A percentile compares a stretch with the other conserved stretches of the same genome.
phyloP scores from a whole-genome alignment of 352 stramenopile species.

The Phytopythium oedochilum region DNA sequence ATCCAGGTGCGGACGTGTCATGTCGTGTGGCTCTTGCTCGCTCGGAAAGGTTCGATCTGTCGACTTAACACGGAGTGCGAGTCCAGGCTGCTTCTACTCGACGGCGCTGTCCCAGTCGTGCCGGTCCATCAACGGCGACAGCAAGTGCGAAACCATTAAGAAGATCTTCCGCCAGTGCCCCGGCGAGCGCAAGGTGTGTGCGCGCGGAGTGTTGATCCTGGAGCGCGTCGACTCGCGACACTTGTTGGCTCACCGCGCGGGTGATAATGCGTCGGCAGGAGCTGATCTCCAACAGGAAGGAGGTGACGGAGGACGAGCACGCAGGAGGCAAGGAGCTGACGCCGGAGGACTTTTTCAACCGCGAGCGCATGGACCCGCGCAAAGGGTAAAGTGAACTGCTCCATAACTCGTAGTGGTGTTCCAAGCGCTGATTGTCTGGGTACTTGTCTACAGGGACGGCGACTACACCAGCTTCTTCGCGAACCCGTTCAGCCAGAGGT shows the following conservation, averaged over 20 bases:
- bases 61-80: background rate
- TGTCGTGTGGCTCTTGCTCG: background rate
- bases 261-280: too few relatives aligned
- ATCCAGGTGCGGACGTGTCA: conserved; percentile 28
- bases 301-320: conserved; percentile 74
- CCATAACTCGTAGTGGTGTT: background rate
- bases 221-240: too few relatives aligned
- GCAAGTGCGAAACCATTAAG: conserved; percentile 81
- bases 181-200: conserved; percentile 42
- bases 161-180: conserved; percentile 86
- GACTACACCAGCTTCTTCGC: conserved; percentile 48
- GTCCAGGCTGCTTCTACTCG: conserved; percentile 71
- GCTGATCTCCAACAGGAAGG: conserved; percentile 73
- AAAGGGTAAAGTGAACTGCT: conserved; percentile 21
- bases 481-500: conserved; percentile 47
- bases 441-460: conserved; percentile 18
- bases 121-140: conserved; percentile 76
- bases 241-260: too few relatives aligned
- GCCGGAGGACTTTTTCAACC: conserved; percentile 63
- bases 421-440: too few relatives aligned
- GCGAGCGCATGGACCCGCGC: conserved; percentile 56
- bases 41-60: background rate
- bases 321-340: conserved; percentile 26
- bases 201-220: background rate
- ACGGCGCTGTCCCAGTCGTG: conserved; percentile 75